Evolutionary conservation across 331 rosid genomes (phyloP), one percentile per base, ranked within the genome.

Genomic region (Pyrus hybrid): DNA sequence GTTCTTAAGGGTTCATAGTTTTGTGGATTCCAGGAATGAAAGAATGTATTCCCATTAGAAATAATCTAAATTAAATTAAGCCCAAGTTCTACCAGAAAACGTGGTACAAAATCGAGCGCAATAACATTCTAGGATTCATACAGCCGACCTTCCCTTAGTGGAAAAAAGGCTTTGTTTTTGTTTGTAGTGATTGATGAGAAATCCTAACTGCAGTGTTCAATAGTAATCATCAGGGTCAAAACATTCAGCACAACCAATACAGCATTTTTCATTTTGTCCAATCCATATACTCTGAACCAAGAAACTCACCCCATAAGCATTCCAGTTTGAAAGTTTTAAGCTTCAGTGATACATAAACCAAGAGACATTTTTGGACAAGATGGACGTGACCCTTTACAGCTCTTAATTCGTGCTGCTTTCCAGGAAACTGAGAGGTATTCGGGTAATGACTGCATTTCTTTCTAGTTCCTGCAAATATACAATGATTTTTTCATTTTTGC

Each of bases 201-300:
- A 37, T 37, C 9, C 43, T 12, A 86, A 68, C 86, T 88, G 98
- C 86, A 80, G 80, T 45, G 62, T 8, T 56, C 82, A 73, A 23
- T 68, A 79, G 74, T 64, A 65, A 37, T 37, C 43, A 9, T 37
- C 43, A 9, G 43, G 43, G 43, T 35, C 43, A 35, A 35, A 35
- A 8, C 12, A 37, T 72, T 12, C 68, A 30, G 45, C 43, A 60
- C 17, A 69, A 49, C 61, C 32, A 23, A 25, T 23, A 13, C 53
- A 22, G 30, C 58, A 13, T 45, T 69, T 49, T 67, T 67, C 72
- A 37, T 22, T 28, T 43, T 56, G 29, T 63, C 63, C 26, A 29
- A 4, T 33, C 23, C 33, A 3, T 47, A 8, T 28, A 18, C 53
- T 29, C 74, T 30, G 35, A 29, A 29, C 47, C 51, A 53, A 23